Base-by-base conservation (phyloP, 441 rosid genomes). In the Populus hybrid region DNA sequence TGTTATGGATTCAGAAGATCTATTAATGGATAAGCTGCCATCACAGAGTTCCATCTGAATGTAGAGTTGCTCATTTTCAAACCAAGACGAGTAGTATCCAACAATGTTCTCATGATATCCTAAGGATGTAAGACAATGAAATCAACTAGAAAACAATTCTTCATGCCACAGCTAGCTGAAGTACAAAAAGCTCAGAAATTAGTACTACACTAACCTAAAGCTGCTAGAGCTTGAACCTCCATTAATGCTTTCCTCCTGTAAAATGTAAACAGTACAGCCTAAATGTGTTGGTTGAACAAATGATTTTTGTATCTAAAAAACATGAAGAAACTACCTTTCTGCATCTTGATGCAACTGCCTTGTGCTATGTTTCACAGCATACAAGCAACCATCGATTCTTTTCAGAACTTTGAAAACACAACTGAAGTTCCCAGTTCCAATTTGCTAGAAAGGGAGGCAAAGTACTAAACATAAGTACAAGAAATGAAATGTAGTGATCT, bases 171-270 rank as follows among this genome's bases (percentile, higher is more conserved):
- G 10, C 16, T 64, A 75, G 53, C 32, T 75, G 30, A 76, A 76
- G 5, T 1, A 16, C 8, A 8, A 57, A 71, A 70, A 69, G 26
- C n/a, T 42, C 38, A 6, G 23, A 66, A 30, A 26, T 32, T 23
- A 35, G 6, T 34, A 10, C 28, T 2, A 9, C 24, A 61, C 86
- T 82, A 77, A 95, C 98, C 99, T 84, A 92, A 80, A 78, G 98
- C 97, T 69, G 98, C 99, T 85, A 94, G 85, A 82, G 97, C 93
- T 86, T 95, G 99, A 81, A 91, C 98, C 91, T 95, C 99, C 97
- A 95, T 91, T 82, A 94, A 88, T 86, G 98, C 98, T 87, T 93
- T 94, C 87, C 85, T 87, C 89, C 98, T 96, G 88, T 82, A 85
- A 79, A 78, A 75, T 67, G 68, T 3, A 72, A 69, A 28, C 70